phyloP scores from a whole-genome alignment of 306 rosid species.

The Argentina anserina region DNA sequence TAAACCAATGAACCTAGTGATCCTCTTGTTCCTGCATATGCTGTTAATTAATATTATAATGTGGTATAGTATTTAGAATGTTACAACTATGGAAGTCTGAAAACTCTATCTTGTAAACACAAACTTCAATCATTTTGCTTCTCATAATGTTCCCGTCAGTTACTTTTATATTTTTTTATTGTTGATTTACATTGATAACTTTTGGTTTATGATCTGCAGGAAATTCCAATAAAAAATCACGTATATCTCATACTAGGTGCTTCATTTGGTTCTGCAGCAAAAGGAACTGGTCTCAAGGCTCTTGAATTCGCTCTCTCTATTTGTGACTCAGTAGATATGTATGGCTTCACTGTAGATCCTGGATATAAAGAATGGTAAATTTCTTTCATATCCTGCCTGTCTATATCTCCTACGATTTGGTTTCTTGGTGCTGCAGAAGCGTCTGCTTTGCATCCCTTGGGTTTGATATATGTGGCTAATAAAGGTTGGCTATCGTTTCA shows the following conservation, averaged over 20 bases:
- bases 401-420: conserved; percentile 10
- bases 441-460: conserved; percentile 2
- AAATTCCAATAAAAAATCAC: conserved; percentile 79
- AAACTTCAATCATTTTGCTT: background rate
- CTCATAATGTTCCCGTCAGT: background rate
- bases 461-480: conserved; percentile 22
- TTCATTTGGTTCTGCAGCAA: conserved; percentile 97
- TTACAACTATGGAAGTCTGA: background rate
- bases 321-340: conserved; percentile 95
- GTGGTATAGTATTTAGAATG: background rate
- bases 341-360: conserved; percentile 98
- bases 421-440: background rate
- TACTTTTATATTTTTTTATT: background rate
- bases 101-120: background rate
- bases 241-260: conserved; percentile 94
- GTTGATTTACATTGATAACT: background rate
- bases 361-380: conserved; percentile 95
- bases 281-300: conserved; percentile 99
- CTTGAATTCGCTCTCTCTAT: conserved; percentile 93
- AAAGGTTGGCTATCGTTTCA: conserved; percentile 25
- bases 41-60: background rate
- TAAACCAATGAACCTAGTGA: background rate
- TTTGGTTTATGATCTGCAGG: conserved; percentile 59
- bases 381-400: conserved; percentile 7
- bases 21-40: background rate